Base-by-base conservation (phyloP, 306 rosid genomes). In the Trifolium subterraneum region DNA sequence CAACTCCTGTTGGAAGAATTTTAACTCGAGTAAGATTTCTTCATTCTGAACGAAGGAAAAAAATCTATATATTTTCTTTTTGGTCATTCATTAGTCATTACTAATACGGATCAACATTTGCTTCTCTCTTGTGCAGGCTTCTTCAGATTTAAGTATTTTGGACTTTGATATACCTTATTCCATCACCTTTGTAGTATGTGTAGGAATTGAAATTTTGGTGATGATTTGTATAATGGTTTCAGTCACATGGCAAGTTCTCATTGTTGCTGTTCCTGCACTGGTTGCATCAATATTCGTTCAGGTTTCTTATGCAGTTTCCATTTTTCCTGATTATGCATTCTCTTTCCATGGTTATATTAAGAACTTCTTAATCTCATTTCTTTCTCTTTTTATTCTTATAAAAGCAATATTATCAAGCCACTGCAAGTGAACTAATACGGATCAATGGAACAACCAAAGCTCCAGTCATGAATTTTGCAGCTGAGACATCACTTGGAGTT, bases 361-460 rank as follows among this genome's bases (percentile, higher is more conserved):
- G 22, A 36, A 7, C 9, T 52, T 72, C 25, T 27, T 11, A 61
- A 29, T 10, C 3, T 11, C 14, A 42, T 56, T 63, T 29, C 6
- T 16, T 52, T 47, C 5, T 60, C 35, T 35, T 2, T 23, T 61
- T 55, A 6, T 27, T 14, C 50, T 15, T 44, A 22, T 5, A 39
- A 6, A 75, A 90, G 98, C 80, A 67, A 4, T 93, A 91, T 47
- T 91, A 93, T 87, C 90, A 70, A 85, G 88, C 97, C 66, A 75
- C 93, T 18, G 88, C 91, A 4, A 86, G 90, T 68, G 96, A 93
- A 78, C 76, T 91, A 63, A 81, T 88, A 62, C 81, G 97, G 73
- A 91, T 93, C 65, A 93, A 91, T 78, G 97, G 98, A 83, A 91
- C 91, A 54, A 87, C 97, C 38, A 93, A 93, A 81, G 96, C 98